Evolutionary conservation across 805 yeast genomes (phyloP).

Genomic region (Cyberlindnera americana): DNA sequence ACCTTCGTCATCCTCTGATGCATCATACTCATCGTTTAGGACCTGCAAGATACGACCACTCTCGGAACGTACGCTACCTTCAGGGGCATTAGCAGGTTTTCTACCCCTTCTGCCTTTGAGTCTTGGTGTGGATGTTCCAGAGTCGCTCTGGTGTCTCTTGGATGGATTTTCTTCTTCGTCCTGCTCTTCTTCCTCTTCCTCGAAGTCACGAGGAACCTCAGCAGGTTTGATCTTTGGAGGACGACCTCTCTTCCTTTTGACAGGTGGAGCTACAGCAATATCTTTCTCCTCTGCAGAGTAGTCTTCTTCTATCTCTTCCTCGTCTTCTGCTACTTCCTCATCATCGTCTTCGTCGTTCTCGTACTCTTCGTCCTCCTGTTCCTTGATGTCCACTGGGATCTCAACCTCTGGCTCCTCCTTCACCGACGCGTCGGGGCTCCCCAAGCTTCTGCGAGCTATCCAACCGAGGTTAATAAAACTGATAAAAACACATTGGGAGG

Average conservation of each 20-base stretch:
- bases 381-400: constrained; percentile 5
- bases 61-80: constrained; percentile 48
- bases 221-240: constrained; percentile 12
- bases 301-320: constrained; percentile 18
- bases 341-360: constrained; percentile 43
- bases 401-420: background rate
- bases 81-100: constrained; percentile 31
- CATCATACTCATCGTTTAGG: constrained; percentile 70
- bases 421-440: constrained; percentile 1
- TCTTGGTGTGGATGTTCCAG: constrained; percentile 7
- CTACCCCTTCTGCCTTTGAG: constrained; percentile 39
- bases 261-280: constrained; percentile 3
- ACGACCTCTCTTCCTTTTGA: constrained; percentile 26
- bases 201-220: constrained; percentile 25
- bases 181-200: constrained; percentile 25
- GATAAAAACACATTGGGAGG: too few species aligned
- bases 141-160: constrained; percentile 11
- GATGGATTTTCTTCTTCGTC: constrained; percentile 21
- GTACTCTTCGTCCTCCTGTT: constrained; percentile 27
- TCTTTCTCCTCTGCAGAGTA: constrained; percentile 6
- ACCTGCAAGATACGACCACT: constrained; percentile 65
- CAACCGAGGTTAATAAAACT: background rate
- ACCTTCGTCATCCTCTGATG: constrained; percentile 77
- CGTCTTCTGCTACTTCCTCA: constrained; percentile 11
- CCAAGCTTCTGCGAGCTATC: background rate